Percentiles rank a stretch among this genome's conserved stretches.
Conservation (phyloP, 306 rosid species). For the Vicia sativa region DNA sequence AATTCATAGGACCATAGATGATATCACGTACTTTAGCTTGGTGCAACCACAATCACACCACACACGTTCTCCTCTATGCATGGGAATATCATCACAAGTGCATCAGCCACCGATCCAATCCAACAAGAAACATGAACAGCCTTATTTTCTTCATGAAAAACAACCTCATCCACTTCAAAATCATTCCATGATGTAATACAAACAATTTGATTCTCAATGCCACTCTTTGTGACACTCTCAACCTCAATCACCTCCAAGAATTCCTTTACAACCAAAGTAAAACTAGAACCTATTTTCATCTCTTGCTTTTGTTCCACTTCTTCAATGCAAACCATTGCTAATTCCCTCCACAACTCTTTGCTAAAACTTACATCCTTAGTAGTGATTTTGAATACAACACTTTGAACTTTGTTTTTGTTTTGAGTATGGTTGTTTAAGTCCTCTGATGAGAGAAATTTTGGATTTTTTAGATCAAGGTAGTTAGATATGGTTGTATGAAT, state of each 20-base stretch:
- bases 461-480: constrained; percentile 15
- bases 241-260: constrained; percentile 29
- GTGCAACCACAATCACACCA: constrained; percentile 37
- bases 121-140: constrained; percentile 53
- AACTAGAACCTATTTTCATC: constrained; percentile 31
- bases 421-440: constrained; percentile 31
- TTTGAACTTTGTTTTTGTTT: constrained; percentile 37
- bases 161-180: constrained; percentile 47
- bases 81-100: constrained; percentile 42
- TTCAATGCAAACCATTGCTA: constrained; percentile 52
- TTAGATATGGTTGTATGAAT: constrained; percentile 43
- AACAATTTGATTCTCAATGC: not conserved
- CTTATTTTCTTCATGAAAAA: constrained; percentile 47
- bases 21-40: not conserved
- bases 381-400: constrained; percentile 42
- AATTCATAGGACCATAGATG: not conserved
- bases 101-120: constrained; percentile 42
- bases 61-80: constrained; percentile 24
- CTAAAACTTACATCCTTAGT: not conserved
- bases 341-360: constrained; percentile 1
- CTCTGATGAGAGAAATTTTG: constrained; percentile 3
- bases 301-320: constrained; percentile 44
- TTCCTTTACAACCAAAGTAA: constrained; percentile 40
- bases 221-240: constrained; percentile 34
- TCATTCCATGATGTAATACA: constrained; percentile 45